Conservation (phyloP, 2,329 filamentous ascomycete genomes). For the Penicillium concentricum region DNA sequence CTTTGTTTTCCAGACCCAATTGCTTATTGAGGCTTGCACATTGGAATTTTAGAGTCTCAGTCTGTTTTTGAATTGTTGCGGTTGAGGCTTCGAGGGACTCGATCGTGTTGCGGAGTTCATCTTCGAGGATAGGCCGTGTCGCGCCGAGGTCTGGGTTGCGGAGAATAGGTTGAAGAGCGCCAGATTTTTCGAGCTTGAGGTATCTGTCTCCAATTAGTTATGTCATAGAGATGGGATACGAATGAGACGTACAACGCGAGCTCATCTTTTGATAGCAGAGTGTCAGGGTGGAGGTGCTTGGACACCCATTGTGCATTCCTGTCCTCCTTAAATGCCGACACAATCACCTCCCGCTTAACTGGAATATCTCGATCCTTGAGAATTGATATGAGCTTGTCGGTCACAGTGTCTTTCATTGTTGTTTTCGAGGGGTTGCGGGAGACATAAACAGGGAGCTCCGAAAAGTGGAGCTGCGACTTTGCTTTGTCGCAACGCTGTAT, state of each 20-base stretch:
- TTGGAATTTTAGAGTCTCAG: conserved; percentile 32
- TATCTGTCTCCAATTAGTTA: conserved; percentile 26
- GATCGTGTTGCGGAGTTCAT: conserved; percentile 39
- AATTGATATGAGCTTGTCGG: conserved; percentile 23
- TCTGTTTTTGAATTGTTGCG: conserved; percentile 34
- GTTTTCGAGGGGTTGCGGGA: not conserved
- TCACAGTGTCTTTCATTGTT: conserved; percentile 2
- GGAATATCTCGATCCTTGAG: conserved; percentile 33
- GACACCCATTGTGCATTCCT: conserved; percentile 33
- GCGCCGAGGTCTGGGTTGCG: conserved; percentile 27
- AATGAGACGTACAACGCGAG: conserved; percentile 31
- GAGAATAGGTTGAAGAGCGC: conserved; percentile 29
- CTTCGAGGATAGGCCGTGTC: conserved; percentile 40
- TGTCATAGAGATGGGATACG: not conserved
- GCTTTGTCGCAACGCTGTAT: not conserved
- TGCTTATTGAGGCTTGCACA: conserved; percentile 31
- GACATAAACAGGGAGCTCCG: not conserved
- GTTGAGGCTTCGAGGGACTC: conserved; percentile 39
- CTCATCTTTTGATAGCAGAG: conserved; percentile 43
- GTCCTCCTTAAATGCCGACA: conserved; percentile 27
- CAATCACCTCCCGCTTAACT: conserved; percentile 29
- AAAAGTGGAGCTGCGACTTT: conserved; percentile 1
- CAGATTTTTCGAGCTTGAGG: conserved; percentile 34
- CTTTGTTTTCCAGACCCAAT: conserved; percentile 22
- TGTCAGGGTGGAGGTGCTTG: conserved; percentile 33